Base-by-base conservation (phyloP, 192 early-diverging fungal species). In the Umbelopsis vinacea region DNA sequence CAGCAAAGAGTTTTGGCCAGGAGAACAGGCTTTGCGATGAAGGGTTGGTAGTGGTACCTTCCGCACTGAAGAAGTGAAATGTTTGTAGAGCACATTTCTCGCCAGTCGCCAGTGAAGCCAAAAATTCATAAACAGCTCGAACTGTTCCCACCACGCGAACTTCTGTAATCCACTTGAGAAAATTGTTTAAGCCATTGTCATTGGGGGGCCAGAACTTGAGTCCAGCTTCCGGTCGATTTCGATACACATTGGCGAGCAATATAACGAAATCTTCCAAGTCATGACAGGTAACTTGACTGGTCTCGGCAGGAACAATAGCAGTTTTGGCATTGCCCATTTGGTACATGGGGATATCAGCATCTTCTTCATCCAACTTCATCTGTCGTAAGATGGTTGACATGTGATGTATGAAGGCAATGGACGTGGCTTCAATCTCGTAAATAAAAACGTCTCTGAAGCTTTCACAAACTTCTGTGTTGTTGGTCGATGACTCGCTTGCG, bases 71-170 rank as follows among this genome's bases (percentile, higher is more conserved):
- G 77, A 89, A 90, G 40, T 82, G 70, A 53, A 86, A 81, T 0
- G 89, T 88, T 24, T 86, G 77, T 7, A 78, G 68, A 15, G 93
- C 90, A 74, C 87, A 92, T 50, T 89, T 77, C 26, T 79, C 46
- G 3, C 97, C 97, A 6, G 92, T 90, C 0, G 96, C 88, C 29
- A 99, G 81, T 0, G 95, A 87, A 21, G 90, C 86, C 17, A 98
- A 81, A 84, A 96, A 91, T 70, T 94, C 86, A 60, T 95, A 88
- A 76, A 92, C 95, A 3, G 90, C 87, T 14, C 87, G 83, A 6
- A 89, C 81, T 74, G 90, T 89, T 8, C 86, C 82, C 22, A 79
- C 82, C 57, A 88, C 86, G 70, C 86, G 86, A 72, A 86, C 82
- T 69, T 86, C 83, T 0, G 84, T 74, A 15, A 83, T 84, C 90